Evolutionary conservation across 2,329 filamentous ascomycete species (phyloP).

Genomic region (Fusarium clavum): DNA sequence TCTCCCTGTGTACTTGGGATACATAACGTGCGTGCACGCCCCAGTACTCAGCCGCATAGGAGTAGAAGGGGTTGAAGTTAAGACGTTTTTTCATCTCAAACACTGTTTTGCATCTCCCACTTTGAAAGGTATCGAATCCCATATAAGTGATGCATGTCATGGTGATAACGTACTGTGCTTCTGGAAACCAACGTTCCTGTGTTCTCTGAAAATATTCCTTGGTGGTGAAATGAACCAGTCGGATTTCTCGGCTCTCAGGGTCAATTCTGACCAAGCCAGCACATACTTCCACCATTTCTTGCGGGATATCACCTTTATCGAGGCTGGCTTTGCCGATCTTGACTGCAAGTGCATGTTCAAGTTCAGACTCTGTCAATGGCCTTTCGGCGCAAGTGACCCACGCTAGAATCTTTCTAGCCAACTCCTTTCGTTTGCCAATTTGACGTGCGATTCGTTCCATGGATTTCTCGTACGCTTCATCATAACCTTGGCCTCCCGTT

Average conservation of each 20-base stretch:
- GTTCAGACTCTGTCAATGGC: constrained; percentile 50
- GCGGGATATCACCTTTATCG: constrained; percentile 51
- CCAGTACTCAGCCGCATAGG: not conserved
- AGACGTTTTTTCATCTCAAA: not conserved
- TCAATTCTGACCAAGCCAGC: constrained; percentile 57
- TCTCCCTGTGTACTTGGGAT: no score
- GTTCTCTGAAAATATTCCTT: constrained; percentile 55
- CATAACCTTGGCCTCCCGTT: constrained; percentile 1
- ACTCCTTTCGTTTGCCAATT: constrained; percentile 45
- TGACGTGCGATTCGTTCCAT: constrained; percentile 56
- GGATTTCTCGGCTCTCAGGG: constrained; percentile 51
- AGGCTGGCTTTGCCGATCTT: constrained; percentile 44
- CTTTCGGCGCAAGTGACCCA: constrained; percentile 56
- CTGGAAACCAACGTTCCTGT: not conserved
- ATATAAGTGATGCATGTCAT: not conserved
- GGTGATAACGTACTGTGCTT: not conserved
- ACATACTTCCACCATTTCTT: constrained; percentile 52
- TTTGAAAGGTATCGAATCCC: not conserved
- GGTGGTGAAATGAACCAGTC: constrained; percentile 58
- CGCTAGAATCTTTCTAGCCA: constrained; percentile 53
- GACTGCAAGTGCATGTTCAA: constrained; percentile 57
- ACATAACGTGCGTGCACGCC: not conserved
- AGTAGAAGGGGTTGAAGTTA: not conserved
- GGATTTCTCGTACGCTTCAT: constrained; percentile 53
- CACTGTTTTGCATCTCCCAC: accelerated